Evolutionary conservation across 331 rosid species (phyloP), one percentile per base, ranked within the genome.

Genomic region (Prunus yedoensis): DNA sequence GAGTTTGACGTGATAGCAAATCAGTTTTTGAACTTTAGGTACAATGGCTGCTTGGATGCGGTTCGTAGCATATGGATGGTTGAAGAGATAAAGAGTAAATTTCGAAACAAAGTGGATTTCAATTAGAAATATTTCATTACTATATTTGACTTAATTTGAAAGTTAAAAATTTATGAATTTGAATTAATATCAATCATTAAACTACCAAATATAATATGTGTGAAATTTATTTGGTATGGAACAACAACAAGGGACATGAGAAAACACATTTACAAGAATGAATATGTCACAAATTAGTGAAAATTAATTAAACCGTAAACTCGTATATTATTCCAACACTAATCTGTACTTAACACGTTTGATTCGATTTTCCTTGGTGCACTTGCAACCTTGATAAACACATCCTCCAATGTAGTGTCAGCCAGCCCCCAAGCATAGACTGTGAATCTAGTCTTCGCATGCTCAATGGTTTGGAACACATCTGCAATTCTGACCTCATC

Each of bases 371-470:
- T 32, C 5, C 13, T 30, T 11, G 74, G 61, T 21, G 50, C 21
- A 35, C 65, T 20, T 32, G 97, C 91, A 9, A 89, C 97, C 81
- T 88, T 91, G 64, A 89, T 91, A 74, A 91, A 89, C 32, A 91
- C 97, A 71, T 89, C 95, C 77, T 89, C 97, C 81, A 91, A 13
- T n/a, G 95, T 88, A 49, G 96, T 85, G 60, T 91, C 93, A 57
- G 83, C 87, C 47, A 91, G 68, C 66, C 93, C 96, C 97, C 97
- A 91, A 3, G 96, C 96, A 77, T 71, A 82, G 30, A 91, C 87
- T 16, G 83, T 73, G 82, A 88, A 85, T 52, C 76, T 73, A 20
- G 72, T 79, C 83, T 86, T 91, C 0, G 86, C 93, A 61, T n/a
- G 62, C 64, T 79, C 91, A 32, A 89, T 91, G 11, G 91, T 89